These are phyloP conservation scores for Tylopilus cervinicoccineus DNA, from an alignment of 768 basidiomycete species.

Conservation along the genomic window DNA sequence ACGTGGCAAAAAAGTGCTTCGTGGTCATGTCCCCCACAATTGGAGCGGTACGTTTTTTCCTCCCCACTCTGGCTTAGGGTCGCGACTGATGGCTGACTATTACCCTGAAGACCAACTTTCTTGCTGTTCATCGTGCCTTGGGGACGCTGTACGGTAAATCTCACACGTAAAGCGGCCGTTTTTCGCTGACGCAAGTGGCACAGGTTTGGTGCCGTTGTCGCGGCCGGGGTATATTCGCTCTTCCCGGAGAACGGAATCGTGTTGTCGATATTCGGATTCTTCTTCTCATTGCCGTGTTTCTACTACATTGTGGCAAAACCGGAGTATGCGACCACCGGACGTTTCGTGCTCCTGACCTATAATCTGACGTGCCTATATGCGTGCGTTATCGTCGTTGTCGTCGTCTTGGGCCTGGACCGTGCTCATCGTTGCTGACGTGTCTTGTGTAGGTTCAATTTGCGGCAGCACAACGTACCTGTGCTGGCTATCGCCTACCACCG, in stretches of 20 bases:
- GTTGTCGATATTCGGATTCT: constrained; percentile 79
- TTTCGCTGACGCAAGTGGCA: constrained; percentile 6
- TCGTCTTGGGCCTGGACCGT: background rate
- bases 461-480: constrained; percentile 60
- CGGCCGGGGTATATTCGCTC: constrained; percentile 64
- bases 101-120: constrained; percentile 68
- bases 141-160: constrained; percentile 69
- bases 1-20: constrained; percentile 62
- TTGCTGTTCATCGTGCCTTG: constrained; percentile 76
- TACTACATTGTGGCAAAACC: constrained; percentile 82
- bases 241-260: constrained; percentile 74
- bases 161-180: background rate
- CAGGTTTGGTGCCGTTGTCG: constrained; percentile 77
- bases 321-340: constrained; percentile 65
- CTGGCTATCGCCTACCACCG: constrained; percentile 72
- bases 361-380: constrained; percentile 80
- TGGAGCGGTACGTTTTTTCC: constrained; percentile 58
- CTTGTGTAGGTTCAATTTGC: constrained; percentile 66
- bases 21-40: constrained; percentile 91
- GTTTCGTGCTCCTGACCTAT: constrained; percentile 84
- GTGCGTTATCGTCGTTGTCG: too few species aligned
- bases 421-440: background rate
- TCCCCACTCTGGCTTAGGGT: background rate
- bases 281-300: constrained; percentile 93
- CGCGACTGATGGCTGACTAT: constrained; percentile 12